Base-by-base conservation (phyloP, 768 basidiomycete genomes). In the Sporobolomyces roseus region DNA sequence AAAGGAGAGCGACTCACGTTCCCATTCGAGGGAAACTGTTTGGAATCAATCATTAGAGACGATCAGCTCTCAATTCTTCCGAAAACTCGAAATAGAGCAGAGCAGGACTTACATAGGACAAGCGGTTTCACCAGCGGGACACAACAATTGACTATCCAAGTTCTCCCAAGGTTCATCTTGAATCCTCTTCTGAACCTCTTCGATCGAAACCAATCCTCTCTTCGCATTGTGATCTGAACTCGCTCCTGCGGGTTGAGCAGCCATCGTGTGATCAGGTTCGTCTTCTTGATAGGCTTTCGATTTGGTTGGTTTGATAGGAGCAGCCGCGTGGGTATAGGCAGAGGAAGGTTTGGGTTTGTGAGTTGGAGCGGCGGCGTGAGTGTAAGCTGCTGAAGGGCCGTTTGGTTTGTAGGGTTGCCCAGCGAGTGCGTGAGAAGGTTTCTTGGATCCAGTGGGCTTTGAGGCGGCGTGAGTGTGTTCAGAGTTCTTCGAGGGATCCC, bases 1-100 rank as follows among this genome's bases (percentile, higher is more conserved):
- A 19, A 43, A 43, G 13, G 25, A 30, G 16, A 45, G 14, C 6
- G 21, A 56, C 66, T 38, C 33, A 68, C 61, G 68, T 69, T 9
- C 70, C 70, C 59, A 64, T 61, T 32, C 70, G 63, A 23, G 70
- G 70, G 66, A 71, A 71, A 30, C 70, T 71, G 53, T 50, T 21
- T 8, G 8, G 27, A 50, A 17, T 27, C 27, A 50, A 50, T n/a
- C n/a, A n/a, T n/a, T n/a, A n/a, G n/a, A n/a, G n/a, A n/a, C n/a
- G n/a, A n/a, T n/a, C n/a, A n/a, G n/a, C n/a, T n/a, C n/a, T n/a
- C n/a, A n/a, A n/a, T n/a, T n/a, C n/a, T n/a, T n/a, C n/a, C n/a
- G n/a, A 25, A 25, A 50, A 17, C 38, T 41, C 49, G 17, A 50
- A 50, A 27, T 21, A 46, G 45, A 13, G 23, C 45, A 46, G 64